Base-by-base conservation (phyloP, 306 rosid genomes). In the Quillaja saponaria region DNA sequence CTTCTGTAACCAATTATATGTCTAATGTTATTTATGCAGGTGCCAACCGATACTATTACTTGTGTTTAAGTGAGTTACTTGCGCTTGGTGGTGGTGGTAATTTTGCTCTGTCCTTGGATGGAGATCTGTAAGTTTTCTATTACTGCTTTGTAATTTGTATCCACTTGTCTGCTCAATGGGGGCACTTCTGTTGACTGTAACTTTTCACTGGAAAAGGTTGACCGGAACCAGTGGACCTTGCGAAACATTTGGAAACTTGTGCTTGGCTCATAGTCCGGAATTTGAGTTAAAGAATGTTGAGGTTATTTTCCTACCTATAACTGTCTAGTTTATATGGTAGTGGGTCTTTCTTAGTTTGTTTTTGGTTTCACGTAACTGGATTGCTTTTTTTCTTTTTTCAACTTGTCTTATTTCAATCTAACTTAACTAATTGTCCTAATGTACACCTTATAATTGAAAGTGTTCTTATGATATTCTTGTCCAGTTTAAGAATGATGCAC, bases 61-160 rank as follows among this genome's bases (percentile, higher is more conserved):
- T 87, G 78, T 94, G 99, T 69, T 38, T 87, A 79, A 77, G 35
- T 55, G 96, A 94, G 66, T 63, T 85, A 38, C 90, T 94, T 59
- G 97, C 90, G 54, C 77, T 94, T 58, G 99, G 99, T 14, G 99
- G 96, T 6, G 97, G 99, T 65, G 97, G 96, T 63, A 85, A 71
- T 72, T 94, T 80, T 56, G 99, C 99, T 49, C 61, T 94, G 58
- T 67, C 85, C 75, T 83, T 94, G 73, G 95, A 87, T 73, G 99
- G 74, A 51, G 99, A 94, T 67, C 78, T 94, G 99, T 94, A 80
- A 94, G 97, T 69, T 40, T 71, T 73, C 51, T 13, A 52, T 8
- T 8, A 41, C 4, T 61, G 61, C 45, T 61, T 19, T 49, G 19
- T 39, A 37, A 52, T 25, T 49, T 49, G 18, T 54, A 19, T 49